Evolutionary conservation across 805 yeast genomes (phyloP).

Genomic region (Monosporozyma solicola): DNA sequence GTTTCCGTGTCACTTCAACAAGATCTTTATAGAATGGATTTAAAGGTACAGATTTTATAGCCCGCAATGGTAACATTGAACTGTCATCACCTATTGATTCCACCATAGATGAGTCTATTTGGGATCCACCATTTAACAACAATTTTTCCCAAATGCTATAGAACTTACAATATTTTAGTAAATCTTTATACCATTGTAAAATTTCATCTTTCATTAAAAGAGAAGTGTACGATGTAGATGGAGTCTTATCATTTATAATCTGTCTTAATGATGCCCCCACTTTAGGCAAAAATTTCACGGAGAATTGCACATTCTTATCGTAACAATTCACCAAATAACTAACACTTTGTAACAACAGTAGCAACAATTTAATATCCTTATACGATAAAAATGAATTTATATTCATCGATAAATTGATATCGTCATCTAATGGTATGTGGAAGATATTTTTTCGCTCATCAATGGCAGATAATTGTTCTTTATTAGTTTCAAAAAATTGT

Average conservation of each 20-base stretch:
- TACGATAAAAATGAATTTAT: conserved; percentile 16
- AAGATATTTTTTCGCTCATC: conserved; percentile 10
- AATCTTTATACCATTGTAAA: conserved; percentile 11
- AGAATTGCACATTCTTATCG: conserved; percentile 25
- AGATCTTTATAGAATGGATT: not conserved
- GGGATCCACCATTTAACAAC: conserved; percentile 5
- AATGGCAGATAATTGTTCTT: not conserved
- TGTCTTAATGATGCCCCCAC: conserved; percentile 10
- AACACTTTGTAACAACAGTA: conserved; percentile 26
- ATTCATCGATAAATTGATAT: conserved; percentile 10
- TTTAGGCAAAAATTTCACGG: conserved; percentile 24
- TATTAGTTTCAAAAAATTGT: conserved; percentile 11
- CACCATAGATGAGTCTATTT: not conserved
- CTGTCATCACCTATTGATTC: not conserved
- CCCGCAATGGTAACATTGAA: not conserved
- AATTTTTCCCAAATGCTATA: conserved; percentile 18
- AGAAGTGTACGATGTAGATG: not conserved
- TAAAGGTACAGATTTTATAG: not conserved
- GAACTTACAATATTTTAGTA: conserved; percentile 15
- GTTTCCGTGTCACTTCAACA: not conserved
- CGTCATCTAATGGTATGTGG: conserved; percentile 8
- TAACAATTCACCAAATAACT: conserved; percentile 27
- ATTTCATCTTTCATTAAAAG: conserved; percentile 5
- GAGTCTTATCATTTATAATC: not conserved
- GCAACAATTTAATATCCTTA: conserved; percentile 21